Base-by-base conservation (phyloP, 371 early-diverging fungal genomes). In the Mucor lusitanicus region DNA sequence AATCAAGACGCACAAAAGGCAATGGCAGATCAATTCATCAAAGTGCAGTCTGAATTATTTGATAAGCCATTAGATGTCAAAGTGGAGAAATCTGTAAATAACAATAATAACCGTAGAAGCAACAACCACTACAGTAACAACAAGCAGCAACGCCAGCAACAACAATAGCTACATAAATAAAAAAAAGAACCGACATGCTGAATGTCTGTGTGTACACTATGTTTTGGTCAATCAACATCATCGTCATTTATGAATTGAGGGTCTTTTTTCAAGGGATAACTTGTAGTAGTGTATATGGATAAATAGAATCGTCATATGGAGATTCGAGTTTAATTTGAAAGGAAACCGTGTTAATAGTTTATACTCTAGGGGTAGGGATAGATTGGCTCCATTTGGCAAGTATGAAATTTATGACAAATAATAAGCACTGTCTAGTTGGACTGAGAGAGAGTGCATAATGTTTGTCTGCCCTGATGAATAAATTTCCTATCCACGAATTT, bases 61-160 rank as follows among this genome's bases (percentile, higher is more conserved):
- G 64, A 71, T 35, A 46, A 64, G 35, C 66, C 75, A 21, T 21
- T 71, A 21, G 75, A 74, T 25, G 37, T 74, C 32, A 74, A 74
- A 48, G 11, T 74, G 12, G 74, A 74, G 39, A 64, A 56, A 25
- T 59, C 68, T 48, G 27, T 39, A 15, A 65, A 37, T n/a, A 35
- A 53, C 15, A 48, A 50, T 11, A 39, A 37, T 4, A 42, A 25
- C 33, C 57, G 56, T 27, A 54, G 37, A 30, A 57, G 19, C n/a
- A 61, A 57, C 35, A 33, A 33, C 8, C 3, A 7, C 33, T 33
- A 33, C 7, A 7, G 33, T 33, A 33, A 33, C 33, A 65, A 46
- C 19, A 57, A 48, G 25, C 46, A 56, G 21, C 40, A 56, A 30
- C 27, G 40, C 17, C 48, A 54, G 19, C 27, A 48, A 8, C 23